phyloP scores from a whole-genome alignment of 345 rosid genomes.

The Noccaea caerulescens region DNA sequence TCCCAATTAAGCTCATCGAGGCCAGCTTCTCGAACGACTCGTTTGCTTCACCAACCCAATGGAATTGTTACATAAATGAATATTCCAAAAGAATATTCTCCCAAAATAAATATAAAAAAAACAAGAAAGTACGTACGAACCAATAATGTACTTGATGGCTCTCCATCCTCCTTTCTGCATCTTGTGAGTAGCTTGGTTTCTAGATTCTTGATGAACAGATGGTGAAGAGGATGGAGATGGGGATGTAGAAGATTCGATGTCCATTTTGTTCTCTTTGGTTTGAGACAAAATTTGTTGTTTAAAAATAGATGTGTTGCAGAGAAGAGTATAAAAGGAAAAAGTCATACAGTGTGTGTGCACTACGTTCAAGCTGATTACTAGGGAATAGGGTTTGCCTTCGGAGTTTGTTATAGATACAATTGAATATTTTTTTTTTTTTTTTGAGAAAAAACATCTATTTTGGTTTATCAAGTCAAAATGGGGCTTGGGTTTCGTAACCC shows the following conservation, averaged over 20 bases:
- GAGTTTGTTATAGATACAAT: conserved; percentile 31
- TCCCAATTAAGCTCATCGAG: conserved; percentile 65
- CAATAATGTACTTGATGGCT: conserved; percentile 54
- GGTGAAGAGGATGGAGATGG: background rate
- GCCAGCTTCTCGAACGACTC: conserved; percentile 81
- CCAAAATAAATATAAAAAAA: background rate
- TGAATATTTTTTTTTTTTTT: background rate
- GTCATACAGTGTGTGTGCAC: conserved; percentile 27
- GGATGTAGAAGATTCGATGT: conserved; percentile 28
- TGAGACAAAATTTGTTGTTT: conserved; percentile 13
- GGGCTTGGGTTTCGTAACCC: conserved; percentile 26
- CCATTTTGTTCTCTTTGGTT: conserved; percentile 23
- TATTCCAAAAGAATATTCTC: background rate
- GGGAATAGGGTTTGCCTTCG: conserved; percentile 29
- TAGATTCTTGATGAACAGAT: conserved; percentile 23
- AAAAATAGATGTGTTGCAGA: conserved; percentile 5
- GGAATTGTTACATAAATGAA: background rate
- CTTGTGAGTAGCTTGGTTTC: conserved; percentile 7
- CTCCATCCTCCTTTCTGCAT: conserved; percentile 52
- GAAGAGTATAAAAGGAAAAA: conserved; percentile 24
- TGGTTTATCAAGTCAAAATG: conserved; percentile 10
- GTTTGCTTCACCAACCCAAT: conserved; percentile 49
- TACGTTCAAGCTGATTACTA: conserved; percentile 35
- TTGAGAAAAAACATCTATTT: background rate
- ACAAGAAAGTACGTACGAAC: conserved; percentile 29